Percentiles rank a stretch among this genome's conserved stretches.
Conservation (phyloP, 2,329 filamentous ascomycete species). For the Cadophora gregata region DNA sequence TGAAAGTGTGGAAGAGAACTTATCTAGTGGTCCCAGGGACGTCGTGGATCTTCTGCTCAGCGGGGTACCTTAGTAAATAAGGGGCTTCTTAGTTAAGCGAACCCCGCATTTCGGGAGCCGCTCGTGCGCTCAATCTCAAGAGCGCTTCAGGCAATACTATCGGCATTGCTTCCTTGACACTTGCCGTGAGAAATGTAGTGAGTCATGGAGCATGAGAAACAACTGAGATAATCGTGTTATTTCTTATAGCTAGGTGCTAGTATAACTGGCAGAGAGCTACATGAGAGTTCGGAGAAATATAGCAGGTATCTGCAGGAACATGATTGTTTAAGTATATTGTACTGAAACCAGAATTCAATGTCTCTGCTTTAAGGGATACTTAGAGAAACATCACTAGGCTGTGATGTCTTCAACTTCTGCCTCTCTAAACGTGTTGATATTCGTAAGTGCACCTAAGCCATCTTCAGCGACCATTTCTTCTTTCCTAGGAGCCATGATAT, state of each 20-base stretch:
- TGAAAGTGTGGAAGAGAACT: background rate
- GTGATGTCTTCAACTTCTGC: constrained; percentile 97
- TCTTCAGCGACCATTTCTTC: constrained; percentile 49
- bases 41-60: background rate
- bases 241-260: background rate
- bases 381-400: constrained; percentile 69
- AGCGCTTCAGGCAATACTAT: background rate
- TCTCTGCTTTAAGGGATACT: background rate
- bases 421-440: constrained; percentile 92
- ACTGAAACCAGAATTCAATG: background rate
- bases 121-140: background rate
- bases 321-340: too few species aligned
- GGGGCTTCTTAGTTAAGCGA: background rate
- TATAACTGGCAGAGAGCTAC: background rate
- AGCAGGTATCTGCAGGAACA: too few species aligned
- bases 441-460: constrained; percentile 69
- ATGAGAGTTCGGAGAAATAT: too few species aligned
- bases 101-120: background rate
- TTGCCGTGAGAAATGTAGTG: background rate
- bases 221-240: too few species aligned
- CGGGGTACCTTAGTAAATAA: background rate
- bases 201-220: background rate
- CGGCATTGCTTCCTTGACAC: background rate
- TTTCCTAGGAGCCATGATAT: constrained; percentile 78
- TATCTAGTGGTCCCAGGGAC: background rate